Conservation (phyloP, 2,329 filamentous ascomycete species). For the Cryphonectria japonica region DNA sequence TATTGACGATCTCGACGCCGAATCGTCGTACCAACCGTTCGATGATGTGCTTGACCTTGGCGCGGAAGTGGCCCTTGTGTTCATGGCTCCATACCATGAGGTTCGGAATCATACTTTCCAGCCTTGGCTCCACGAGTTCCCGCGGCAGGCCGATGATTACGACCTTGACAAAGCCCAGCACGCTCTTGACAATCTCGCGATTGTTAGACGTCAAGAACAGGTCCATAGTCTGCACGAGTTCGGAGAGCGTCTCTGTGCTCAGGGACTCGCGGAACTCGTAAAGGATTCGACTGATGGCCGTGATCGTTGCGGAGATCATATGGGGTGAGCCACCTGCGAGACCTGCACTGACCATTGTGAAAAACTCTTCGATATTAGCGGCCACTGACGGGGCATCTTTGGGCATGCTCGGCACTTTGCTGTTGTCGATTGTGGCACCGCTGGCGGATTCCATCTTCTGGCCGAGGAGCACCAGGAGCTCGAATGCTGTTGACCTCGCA, state of each 20-base stretch:
- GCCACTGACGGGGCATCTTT: constrained; percentile 74
- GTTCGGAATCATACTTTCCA: constrained; percentile 81
- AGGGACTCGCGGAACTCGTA: constrained; percentile 84
- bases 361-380: constrained; percentile 90
- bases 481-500: constrained; percentile 85
- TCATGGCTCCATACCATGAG: constrained; percentile 96
- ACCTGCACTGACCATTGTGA: constrained; percentile 97
- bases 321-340: constrained; percentile 90
- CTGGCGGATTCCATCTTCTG: constrained; percentile 71
- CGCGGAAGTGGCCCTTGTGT: constrained; percentile 95
- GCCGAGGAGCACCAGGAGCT: constrained; percentile 86
- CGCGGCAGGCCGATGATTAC: constrained; percentile 85
- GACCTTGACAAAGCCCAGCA: constrained; percentile 95
- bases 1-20: constrained; percentile 79
- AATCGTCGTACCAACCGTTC: constrained; percentile 93
- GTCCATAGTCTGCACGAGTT: constrained; percentile 92
- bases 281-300: constrained; percentile 87
- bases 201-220: constrained; percentile 96
- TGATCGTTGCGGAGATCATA: constrained; percentile 98
- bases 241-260: constrained; percentile 70
- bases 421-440: constrained; percentile 78
- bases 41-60: constrained; percentile 97
- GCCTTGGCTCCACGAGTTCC: constrained; percentile 76
- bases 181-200: constrained; percentile 92
- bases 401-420: constrained; percentile 85